phyloP scores from a whole-genome alignment of 768 basidiomycete species.

The Pleurotus eryngii region DNA sequence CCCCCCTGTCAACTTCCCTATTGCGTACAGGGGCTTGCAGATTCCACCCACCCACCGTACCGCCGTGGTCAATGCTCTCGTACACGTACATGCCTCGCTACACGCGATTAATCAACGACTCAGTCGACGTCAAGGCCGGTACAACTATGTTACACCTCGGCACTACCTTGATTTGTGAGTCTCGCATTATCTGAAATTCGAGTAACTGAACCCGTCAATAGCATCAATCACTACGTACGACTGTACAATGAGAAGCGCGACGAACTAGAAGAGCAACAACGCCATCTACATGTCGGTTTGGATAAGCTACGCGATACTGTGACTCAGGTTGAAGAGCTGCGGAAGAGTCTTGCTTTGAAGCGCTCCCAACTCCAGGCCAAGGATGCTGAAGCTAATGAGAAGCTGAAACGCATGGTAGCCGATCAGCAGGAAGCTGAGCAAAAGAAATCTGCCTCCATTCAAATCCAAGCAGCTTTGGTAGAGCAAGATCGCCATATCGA shows the following conservation, averaged over 20 bases:
- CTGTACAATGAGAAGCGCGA: slow-evolving; percentile 96
- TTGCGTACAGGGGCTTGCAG: slow-evolving; percentile 79
- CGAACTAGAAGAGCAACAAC: slow-evolving; percentile 96
- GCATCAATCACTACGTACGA: slow-evolving; percentile 95
- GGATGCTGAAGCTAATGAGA: slow-evolving; percentile 93
- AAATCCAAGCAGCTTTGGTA: slow-evolving; percentile 91
- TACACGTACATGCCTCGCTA: slow-evolving; percentile 86
- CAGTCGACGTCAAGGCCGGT: slow-evolving; percentile 89
- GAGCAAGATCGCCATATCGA: slow-evolving; percentile 89
- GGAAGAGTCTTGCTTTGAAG: slow-evolving; percentile 93
- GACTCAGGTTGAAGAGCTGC: slow-evolving; percentile 92
- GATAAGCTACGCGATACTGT: slow-evolving; percentile 97
- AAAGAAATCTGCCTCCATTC: slow-evolving; percentile 94
- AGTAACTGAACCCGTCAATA: slow-evolving; percentile 27
- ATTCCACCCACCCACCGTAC: slow-evolving; percentile 88
- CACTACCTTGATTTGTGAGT: slow-evolving; percentile 99
- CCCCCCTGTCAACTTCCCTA: slow-evolving; percentile 81
- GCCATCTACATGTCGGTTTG: slow-evolving; percentile 95
- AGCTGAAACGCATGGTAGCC: slow-evolving; percentile 94
- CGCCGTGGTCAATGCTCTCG: slow-evolving; percentile 91
- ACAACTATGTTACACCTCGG: slow-evolving; percentile 94
- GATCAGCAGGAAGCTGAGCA: slow-evolving; percentile 99
- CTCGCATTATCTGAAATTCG: background rate
- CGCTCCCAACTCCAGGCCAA: slow-evolving; percentile 90
- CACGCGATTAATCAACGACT: slow-evolving; percentile 87